A percentile compares a stretch with the other conserved stretches of the same genome.
Conservation (phyloP, 495 filamentous ascomycete species). For the Pseudotulostoma volvatum region DNA sequence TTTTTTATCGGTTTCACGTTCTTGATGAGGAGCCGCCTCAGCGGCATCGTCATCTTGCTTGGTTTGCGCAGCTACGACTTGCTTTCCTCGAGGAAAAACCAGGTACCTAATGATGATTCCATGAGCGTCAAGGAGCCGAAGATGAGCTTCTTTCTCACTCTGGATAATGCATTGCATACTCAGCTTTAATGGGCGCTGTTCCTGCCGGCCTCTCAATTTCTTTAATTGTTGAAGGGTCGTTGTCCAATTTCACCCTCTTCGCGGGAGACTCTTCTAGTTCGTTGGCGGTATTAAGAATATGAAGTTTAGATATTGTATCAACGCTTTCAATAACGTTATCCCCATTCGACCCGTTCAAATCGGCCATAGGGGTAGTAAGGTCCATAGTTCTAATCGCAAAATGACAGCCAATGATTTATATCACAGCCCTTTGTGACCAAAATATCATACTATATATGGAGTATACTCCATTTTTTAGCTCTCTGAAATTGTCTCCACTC, state of each 20-base stretch:
- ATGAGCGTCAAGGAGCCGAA: background rate
- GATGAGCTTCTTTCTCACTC: background rate
- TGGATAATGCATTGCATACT: slow-evolving; percentile 35
- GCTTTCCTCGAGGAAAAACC: slow-evolving; percentile 4
- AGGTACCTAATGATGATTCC: slow-evolving; percentile 8
- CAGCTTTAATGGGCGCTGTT: slow-evolving; percentile 66
- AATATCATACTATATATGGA: no score
- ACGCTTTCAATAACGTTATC: background rate
- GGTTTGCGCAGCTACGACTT: slow-evolving; percentile 3
- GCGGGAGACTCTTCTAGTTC: slow-evolving; percentile 29
- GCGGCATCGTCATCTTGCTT: slow-evolving; percentile 49
- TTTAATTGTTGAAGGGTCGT: slow-evolving; percentile 12
- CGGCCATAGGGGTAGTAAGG: background rate
- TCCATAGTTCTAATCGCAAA: no score
- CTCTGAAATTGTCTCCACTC: no score
- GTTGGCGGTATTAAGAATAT: slow-evolving; percentile 4
- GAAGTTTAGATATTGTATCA: background rate
- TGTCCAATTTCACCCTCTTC: slow-evolving; percentile 45
- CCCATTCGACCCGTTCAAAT: background rate
- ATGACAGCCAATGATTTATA: no score
- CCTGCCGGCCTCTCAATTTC: slow-evolving; percentile 41
- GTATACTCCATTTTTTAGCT: no score
- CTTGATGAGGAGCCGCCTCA: slow-evolving; percentile 37
- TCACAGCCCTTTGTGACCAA: no score
- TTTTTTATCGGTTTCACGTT: slow-evolving; percentile 27